Evolutionary conservation across 2,329 filamentous ascomycete species (phyloP), one percentile per base, ranked within the genome.

Genomic region (Fusarium robinianum): DNA sequence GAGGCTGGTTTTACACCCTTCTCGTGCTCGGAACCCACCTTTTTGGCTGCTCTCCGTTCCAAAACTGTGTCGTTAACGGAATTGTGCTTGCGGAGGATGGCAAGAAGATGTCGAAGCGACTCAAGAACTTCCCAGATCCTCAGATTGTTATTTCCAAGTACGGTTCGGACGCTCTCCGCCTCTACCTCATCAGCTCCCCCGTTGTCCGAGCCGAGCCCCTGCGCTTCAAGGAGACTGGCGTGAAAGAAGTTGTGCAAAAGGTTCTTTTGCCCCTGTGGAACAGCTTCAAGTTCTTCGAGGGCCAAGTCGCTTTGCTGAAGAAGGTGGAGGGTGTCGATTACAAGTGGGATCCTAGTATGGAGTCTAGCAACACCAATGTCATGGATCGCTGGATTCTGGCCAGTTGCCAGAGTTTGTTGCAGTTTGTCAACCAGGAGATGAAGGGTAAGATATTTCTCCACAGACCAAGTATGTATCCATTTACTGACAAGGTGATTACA

Each of bases 101-200:
- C 42, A 96, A 96, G 77, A 97, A 97, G 77, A 97, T 97, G 92
- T 96, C 90, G 6, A 97, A 97, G 72, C 83, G 92, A 40, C 76
- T 96, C 45, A 95, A 96, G 74, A 97, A 97, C 70, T 97, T 96
- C 68, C 92, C 92, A 0, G 90, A 96, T 62, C 92, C 92, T 8
- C 75, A 75, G 43, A 73, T 90, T 37, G 82, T 97, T 56, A 94
- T 96, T 78, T 73, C 87, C 45, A 87, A 87, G 63, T 95, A 95
- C 65, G 92, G 92, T 14, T 91, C 90, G 2, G 92, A 97, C 71
- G 90, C 92, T 19, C 80, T 97, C 35, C 85, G 92, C 41, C 77
- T 97, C n/a, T 96, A 96, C 65, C 79, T 97, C 63, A 96, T 96
- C 72, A 96, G 96, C 71, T 96, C 91, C 0, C 92, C 92, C 1